Conservation (phyloP, 2,329 filamentous ascomycete species). For the Talaromyces sp. region DNA sequence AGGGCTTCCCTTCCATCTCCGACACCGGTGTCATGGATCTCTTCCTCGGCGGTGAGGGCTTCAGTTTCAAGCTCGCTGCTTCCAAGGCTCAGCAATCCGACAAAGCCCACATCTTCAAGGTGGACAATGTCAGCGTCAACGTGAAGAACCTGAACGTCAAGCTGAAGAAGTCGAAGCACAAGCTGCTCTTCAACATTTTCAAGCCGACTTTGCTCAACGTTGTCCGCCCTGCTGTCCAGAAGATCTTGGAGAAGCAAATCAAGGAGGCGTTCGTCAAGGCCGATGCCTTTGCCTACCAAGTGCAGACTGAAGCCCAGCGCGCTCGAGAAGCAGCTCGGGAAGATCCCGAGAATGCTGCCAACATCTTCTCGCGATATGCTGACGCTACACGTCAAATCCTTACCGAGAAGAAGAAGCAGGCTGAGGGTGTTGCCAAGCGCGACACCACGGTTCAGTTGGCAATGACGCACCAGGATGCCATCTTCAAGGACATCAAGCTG, state of each 20-base stretch:
- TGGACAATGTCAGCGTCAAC: constrained; percentile 80
- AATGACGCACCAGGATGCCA: constrained; percentile 81
- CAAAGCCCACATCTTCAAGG: constrained; percentile 82
- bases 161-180: constrained; percentile 91
- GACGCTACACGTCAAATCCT: constrained; percentile 68
- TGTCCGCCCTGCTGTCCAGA: constrained; percentile 77
- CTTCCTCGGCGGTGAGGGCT: constrained; percentile 76
- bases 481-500: constrained; percentile 83
- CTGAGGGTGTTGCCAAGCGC: constrained; percentile 49
- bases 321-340: constrained; percentile 60
- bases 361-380: constrained; percentile 82
- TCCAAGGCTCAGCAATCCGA: constrained; percentile 74
- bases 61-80: constrained; percentile 87
- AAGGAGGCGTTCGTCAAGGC: constrained; percentile 72
- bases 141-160: constrained; percentile 81
- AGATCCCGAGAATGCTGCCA: constrained; percentile 68
- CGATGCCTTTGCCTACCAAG: constrained; percentile 66
- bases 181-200: constrained; percentile 77
- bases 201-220: constrained; percentile 83
- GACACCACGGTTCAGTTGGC: constrained; percentile 76
- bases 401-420: constrained; percentile 73
- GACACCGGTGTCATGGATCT: constrained; percentile 88
- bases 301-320: constrained; percentile 78
- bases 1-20: constrained; percentile 81
- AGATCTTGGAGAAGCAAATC: constrained; percentile 83